Percentiles rank a stretch among this genome's conserved stretches.
Evolutionary conservation across 2,329 filamentous ascomycete genomes (phyloP).

Genomic region (Sclerotiophoma versabilis): DNA sequence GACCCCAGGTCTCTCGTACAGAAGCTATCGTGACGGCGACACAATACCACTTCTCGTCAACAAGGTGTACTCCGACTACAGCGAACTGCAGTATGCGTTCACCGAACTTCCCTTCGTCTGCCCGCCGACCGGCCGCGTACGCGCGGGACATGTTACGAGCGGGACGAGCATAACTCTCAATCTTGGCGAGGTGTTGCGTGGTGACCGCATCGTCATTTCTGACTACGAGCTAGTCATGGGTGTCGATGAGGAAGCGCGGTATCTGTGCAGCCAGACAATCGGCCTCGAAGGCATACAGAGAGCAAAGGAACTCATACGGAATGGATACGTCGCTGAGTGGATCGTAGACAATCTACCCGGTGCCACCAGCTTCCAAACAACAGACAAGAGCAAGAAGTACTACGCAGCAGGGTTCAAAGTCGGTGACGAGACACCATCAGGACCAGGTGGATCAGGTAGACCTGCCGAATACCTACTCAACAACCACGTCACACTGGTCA

Average conservation of each 20-base stretch:
- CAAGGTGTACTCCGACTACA: slow-evolving; percentile 89
- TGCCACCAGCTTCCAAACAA: slow-evolving; percentile 85
- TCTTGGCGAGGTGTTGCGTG: slow-evolving; percentile 84
- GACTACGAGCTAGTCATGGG: slow-evolving; percentile 83
- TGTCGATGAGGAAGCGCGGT: slow-evolving; percentile 74
- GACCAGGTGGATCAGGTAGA: slow-evolving; percentile 63
- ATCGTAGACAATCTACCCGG: slow-evolving; percentile 91
- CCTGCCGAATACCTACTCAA: slow-evolving; percentile 76
- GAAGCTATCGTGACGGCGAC: slow-evolving; percentile 78
- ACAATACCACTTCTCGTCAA: slow-evolving; percentile 86
- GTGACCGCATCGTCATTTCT: slow-evolving; percentile 83
- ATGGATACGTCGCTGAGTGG: slow-evolving; percentile 90
- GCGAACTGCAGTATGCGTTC: slow-evolving; percentile 90
- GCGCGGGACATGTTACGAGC: slow-evolving; percentile 72
- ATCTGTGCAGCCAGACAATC: slow-evolving; percentile 74
- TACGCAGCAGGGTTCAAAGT: slow-evolving; percentile 91
- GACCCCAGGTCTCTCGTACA: slow-evolving; percentile 76
- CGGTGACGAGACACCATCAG: slow-evolving; percentile 74
- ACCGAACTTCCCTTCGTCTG: slow-evolving; percentile 88
- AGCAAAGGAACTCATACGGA: slow-evolving; percentile 74
- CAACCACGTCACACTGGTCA: slow-evolving; percentile 86
- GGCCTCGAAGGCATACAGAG: slow-evolving; percentile 69
- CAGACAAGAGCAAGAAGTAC: slow-evolving; percentile 84
- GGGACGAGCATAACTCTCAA: slow-evolving; percentile 83
- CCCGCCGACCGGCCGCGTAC: slow-evolving; percentile 73